These are phyloP conservation scores for Apiotrichum laibachii DNA, from an alignment of 1,284 basidiomycete species.

Conservation along the genomic window DNA sequence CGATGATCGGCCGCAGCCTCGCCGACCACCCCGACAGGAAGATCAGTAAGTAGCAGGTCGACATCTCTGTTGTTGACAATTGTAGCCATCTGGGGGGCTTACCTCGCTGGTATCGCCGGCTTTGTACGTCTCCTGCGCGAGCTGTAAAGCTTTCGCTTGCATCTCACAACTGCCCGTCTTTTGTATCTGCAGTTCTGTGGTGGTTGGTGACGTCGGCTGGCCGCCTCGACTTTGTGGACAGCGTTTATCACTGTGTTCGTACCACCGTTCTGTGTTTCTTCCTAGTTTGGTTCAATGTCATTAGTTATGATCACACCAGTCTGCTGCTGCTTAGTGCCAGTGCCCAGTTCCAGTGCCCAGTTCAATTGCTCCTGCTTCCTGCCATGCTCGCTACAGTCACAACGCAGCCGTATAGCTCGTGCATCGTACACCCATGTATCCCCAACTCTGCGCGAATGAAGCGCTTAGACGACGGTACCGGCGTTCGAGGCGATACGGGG, in stretches of 20 bases:
- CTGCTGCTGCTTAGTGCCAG: not conserved
- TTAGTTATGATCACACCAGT: too few species aligned
- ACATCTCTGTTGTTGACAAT: slow-evolving; percentile 2
- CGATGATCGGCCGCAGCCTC: slow-evolving; percentile 38
- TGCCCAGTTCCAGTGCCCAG: not conserved
- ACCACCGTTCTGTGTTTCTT: too few species aligned
- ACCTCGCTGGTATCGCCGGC: slow-evolving; percentile 43
- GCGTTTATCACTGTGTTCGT: too few species aligned
- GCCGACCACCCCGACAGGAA: slow-evolving; percentile 35
- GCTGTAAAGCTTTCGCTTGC: slow-evolving; percentile 6
- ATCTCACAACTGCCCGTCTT: too few species aligned
- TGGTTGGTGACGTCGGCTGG: too few species aligned
- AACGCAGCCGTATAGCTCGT: slow-evolving; percentile 20
- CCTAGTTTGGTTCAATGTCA: too few species aligned
- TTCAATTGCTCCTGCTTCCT: not conserved
- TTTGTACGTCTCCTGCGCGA: slow-evolving; percentile 29
- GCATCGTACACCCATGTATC: slow-evolving; percentile 28
- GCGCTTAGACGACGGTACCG: slow-evolving; percentile 81
- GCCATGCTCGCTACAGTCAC: slow-evolving; percentile 1
- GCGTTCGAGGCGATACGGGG: slow-evolving; percentile 99
- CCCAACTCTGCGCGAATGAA: slow-evolving; percentile 11
- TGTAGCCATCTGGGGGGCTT: slow-evolving; percentile 33
- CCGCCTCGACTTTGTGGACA: too few species aligned
- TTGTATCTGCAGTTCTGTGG: too few species aligned
- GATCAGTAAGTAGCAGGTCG: slow-evolving; percentile 23